Evolutionary conservation across 129 eudicot species (phyloP).

Genomic region (Flaveria brownii): DNA sequence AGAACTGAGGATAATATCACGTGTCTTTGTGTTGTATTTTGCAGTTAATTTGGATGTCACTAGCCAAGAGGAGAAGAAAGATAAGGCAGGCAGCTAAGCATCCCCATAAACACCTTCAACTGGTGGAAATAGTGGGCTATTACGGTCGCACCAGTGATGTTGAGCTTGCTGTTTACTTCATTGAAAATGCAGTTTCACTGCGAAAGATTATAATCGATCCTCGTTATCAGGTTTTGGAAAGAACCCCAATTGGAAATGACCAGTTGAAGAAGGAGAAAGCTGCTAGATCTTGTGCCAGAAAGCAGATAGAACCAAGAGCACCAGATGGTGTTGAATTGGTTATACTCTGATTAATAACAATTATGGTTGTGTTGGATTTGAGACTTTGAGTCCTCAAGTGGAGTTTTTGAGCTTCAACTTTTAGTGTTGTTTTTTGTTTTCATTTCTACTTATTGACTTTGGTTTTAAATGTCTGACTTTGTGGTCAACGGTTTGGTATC

Average conservation of each 20-base stretch:
- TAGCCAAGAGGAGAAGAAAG: constrained; percentile 51
- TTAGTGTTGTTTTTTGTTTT: background rate
- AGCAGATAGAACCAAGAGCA: constrained; percentile 47
- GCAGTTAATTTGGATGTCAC: constrained; percentile 69
- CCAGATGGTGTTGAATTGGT: constrained; percentile 51
- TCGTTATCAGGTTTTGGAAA: constrained; percentile 50
- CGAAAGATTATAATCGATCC: constrained; percentile 55
- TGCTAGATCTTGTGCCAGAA: constrained; percentile 52
- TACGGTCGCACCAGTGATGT: constrained; percentile 58
- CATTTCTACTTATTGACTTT: constrained; percentile 9
- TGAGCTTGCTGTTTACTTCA: constrained; percentile 51
- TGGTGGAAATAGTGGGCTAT: constrained; percentile 60
- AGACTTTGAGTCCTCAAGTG: constrained; percentile 18
- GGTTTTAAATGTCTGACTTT: background rate
- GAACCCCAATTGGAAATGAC: constrained; percentile 36
- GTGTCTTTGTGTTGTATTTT: constrained; percentile 14
- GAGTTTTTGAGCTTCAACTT: constrained; percentile 3
- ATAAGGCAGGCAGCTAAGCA: constrained; percentile 40
- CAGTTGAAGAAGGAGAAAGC: constrained; percentile 51
- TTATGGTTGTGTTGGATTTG: constrained; percentile 10
- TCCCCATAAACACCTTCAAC: constrained; percentile 41
- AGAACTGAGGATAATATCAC: background rate
- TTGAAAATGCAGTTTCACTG: constrained; percentile 53
- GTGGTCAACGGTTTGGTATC: constrained; percentile 1
- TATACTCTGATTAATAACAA: constrained; percentile 37